A percentile compares a stretch with the other conserved stretches of the same genome.
These are phyloP conservation scores for Botrytis sinoallii DNA, from an alignment of 2,329 filamentous ascomycete genomes.

Conservation along the genomic window DNA sequence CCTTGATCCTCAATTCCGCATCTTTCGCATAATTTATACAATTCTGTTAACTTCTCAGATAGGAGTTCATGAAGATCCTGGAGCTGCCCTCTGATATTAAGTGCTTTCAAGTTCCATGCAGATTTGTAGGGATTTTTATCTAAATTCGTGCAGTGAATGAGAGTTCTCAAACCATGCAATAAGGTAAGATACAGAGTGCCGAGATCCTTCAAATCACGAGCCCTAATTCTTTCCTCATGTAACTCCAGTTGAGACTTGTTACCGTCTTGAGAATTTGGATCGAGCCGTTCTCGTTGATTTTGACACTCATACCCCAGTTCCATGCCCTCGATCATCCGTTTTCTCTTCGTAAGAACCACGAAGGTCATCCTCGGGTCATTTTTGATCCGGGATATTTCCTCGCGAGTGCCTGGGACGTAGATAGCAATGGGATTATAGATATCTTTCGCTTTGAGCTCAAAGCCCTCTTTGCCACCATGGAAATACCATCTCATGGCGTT, in stretches of 20 bases:
- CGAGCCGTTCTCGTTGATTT: not conserved
- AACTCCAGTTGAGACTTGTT: not conserved
- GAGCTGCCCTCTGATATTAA: not conserved
- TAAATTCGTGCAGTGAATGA: not conserved
- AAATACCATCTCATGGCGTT: not conserved
- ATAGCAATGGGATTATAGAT: not conserved
- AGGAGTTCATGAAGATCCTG: not conserved
- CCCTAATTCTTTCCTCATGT: not conserved
- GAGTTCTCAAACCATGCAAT: not conserved
- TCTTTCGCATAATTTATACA: not conserved
- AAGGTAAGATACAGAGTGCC: not conserved
- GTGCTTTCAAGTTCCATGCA: not conserved
- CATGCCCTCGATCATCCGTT: not conserved
- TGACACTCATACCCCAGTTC: not conserved
- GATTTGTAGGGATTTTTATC: not conserved
- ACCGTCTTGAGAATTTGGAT: not conserved
- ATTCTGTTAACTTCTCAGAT: not conserved
- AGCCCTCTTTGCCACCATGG: not conserved
- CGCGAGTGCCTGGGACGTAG: not conserved
- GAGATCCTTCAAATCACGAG: not conserved
- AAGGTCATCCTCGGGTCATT: not conserved
- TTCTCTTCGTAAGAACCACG: not conserved
- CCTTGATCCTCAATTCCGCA: not conserved
- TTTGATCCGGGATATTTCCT: not conserved
- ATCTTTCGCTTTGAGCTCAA: not conserved